phyloP scores from a whole-genome alignment of 176 grass and related monocot species.

The Carex pumila region DNA sequence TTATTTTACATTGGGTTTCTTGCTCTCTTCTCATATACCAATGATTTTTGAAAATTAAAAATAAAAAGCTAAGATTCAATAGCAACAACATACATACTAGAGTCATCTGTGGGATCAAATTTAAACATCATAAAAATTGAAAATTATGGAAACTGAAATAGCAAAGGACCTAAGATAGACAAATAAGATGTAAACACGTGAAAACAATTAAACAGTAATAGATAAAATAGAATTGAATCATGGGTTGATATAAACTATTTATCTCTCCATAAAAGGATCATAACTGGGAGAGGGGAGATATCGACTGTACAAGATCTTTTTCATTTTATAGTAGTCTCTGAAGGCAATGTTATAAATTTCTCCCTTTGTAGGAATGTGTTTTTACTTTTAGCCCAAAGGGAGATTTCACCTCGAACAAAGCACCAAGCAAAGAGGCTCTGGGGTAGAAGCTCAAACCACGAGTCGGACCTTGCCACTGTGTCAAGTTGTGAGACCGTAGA shows the following conservation, averaged over 20 bases:
- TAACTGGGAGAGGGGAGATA: neutral
- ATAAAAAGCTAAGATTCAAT: neutral
- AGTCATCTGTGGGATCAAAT: neutral
- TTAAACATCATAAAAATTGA: neutral
- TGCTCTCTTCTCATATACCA: too few relatives aligned
- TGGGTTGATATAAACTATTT: neutral
- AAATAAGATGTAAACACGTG: neutral
- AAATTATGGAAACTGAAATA: neutral
- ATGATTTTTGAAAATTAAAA: neutral
- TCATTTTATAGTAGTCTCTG: neutral
- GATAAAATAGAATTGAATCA: neutral
- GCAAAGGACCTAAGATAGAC: neutral
- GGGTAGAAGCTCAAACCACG: constrained; percentile 28
- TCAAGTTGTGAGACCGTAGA: constrained; percentile 50
- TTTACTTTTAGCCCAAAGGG: constrained; percentile 72
- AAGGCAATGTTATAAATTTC: neutral
- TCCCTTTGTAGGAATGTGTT: constrained; percentile 62
- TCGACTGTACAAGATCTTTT: neutral
- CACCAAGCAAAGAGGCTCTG: constrained; percentile 66
- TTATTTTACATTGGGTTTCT: neutral
- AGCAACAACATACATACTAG: neutral
- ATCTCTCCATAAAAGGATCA: neutral
- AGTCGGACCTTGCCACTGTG: constrained; percentile 17
- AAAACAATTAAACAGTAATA: neutral
- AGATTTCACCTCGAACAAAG: constrained; percentile 73